Base-by-base conservation (phyloP, 805 yeast species). In the Metschnikowia similis region DNA sequence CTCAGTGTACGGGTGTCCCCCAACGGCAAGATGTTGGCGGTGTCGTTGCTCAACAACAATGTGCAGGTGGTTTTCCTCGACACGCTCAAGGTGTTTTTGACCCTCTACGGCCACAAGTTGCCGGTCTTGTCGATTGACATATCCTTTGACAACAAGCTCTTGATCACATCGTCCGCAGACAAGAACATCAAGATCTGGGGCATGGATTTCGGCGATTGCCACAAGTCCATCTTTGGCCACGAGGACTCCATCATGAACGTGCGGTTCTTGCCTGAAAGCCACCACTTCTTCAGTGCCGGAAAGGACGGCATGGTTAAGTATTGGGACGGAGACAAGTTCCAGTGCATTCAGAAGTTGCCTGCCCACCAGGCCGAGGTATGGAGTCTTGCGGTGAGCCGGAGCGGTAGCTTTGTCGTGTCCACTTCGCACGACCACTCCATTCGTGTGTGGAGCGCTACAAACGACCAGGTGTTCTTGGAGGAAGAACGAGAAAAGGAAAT, bases 261-360 rank as follows among this genome's bases (percentile, higher is more conserved):
- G 30, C 79, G 74, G 53, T 94, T 94, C 62, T 76, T 90, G 46
- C 92, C 95, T 1, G 84, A 82, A n/a, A 77, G 87, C 11, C 96
- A 92, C 65, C 82, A 91, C 66, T 91, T 94, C 67, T 87, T 94
- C 70, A 85, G 96, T 49, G 83, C 89, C 50, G 85, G 92, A 32
- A 94, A 94, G 63, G 99, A 94, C 68, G 90, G 87, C 11, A 69
- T 85, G 52, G 80, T 94, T 49, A 94, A 94, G 68, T 90, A 89
- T 67, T 94, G 99, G 99, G 99, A 94, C 67, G 99, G 98, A 56
- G 95, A 88, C 60, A 94, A 94, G 68, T 94, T 94, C 66, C 97
- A 89, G 59, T 87, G 92, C 66, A 82, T 94, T 54, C 98, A 94
- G 67, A 88, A 86, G 60, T 74, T 94, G 31, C 77, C 82, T 4